These are phyloP conservation scores for Chrysosporium queenslandicum DNA, from an alignment of 2,329 filamentous ascomycete species.

Conservation along the genomic window DNA sequence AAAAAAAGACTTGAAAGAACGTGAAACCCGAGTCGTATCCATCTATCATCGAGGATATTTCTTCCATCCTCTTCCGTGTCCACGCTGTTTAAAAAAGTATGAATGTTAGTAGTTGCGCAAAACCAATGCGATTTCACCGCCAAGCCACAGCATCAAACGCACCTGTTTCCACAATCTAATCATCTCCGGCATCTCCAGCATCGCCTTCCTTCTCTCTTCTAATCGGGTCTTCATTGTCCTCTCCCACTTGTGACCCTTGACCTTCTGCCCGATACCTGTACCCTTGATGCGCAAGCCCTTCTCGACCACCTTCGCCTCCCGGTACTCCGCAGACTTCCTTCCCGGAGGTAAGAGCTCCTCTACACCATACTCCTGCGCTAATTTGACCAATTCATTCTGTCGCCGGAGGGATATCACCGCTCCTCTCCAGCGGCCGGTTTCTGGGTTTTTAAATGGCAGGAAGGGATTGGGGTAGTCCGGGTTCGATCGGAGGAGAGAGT, in stretches of 20 bases:
- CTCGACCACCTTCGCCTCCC: constrained; percentile 61
- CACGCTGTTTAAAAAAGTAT: constrained; percentile 41
- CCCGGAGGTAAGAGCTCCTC: constrained; percentile 70
- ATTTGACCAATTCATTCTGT: constrained; percentile 73
- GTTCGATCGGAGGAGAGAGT: constrained; percentile 29
- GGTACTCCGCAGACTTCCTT: constrained; percentile 60
- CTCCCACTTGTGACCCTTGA: constrained; percentile 94
- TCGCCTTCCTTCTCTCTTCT: constrained; percentile 81
- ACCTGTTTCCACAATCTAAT: constrained; percentile 91
- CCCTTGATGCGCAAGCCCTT: constrained; percentile 78
- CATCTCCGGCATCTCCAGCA: constrained; percentile 88
- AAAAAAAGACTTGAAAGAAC: constrained; percentile 1
- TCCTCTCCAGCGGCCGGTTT: constrained; percentile 72
- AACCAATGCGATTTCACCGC: not conserved
- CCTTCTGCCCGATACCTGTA: constrained; percentile 80
- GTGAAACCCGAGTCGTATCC: not conserved
- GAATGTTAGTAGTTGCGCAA: constrained; percentile 26
- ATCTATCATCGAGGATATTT: constrained; percentile 53
- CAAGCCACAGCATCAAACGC: constrained; percentile 28
- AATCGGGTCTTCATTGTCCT: constrained; percentile 71
- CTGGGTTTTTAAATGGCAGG: constrained; percentile 63
- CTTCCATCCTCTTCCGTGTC: constrained; percentile 64
- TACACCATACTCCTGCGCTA: constrained; percentile 68
- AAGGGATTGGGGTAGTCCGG: constrained; percentile 65
- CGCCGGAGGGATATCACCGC: constrained; percentile 73